Percentiles rank a stretch among this genome's conserved stretches.
phyloP scores from a whole-genome alignment of 768 basidiomycete genomes.

The Boletus sp. region DNA sequence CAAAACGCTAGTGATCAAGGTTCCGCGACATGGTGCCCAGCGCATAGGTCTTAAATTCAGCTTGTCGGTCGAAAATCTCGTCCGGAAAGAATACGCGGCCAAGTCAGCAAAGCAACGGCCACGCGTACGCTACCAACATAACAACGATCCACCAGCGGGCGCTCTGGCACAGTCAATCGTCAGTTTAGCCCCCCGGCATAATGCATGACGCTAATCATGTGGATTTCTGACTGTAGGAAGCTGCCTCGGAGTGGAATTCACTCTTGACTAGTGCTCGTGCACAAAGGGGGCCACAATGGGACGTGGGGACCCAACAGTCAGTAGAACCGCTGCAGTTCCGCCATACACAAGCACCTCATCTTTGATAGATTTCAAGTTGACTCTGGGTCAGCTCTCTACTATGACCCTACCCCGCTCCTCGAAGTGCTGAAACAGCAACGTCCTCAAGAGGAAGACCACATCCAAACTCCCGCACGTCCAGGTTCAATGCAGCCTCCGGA shows the following conservation, averaged over 20 bases:
- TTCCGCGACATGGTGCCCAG: slow-evolving; percentile 75
- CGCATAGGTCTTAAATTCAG: slow-evolving; percentile 62
- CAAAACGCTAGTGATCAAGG: slow-evolving; percentile 57
- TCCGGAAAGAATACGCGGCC: slow-evolving; percentile 45
- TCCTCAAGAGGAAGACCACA: slow-evolving; percentile 28
- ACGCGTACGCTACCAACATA: slow-evolving; percentile 49
- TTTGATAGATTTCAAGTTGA: slow-evolving; percentile 68
- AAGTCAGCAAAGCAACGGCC: slow-evolving; percentile 42
- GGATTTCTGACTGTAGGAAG: slow-evolving; percentile 43
- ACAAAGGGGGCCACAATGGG: slow-evolving; percentile 83
- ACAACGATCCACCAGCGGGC: slow-evolving; percentile 43
- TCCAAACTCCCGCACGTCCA: slow-evolving; percentile 17
- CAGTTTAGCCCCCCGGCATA: slow-evolving; percentile 26
- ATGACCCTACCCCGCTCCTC: slow-evolving; percentile 60
- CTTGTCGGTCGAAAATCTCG: slow-evolving; percentile 54
- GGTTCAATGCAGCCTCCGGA: slow-evolving; percentile 33
- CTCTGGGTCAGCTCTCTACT: slow-evolving; percentile 67
- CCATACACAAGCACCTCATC: neutral
- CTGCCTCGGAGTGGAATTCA: slow-evolving; percentile 86
- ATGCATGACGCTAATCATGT: neutral
- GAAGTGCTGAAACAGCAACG: slow-evolving; percentile 44
- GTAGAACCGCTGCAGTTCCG: slow-evolving; percentile 24
- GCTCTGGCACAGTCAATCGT: slow-evolving; percentile 63
- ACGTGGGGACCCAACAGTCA: slow-evolving; percentile 81
- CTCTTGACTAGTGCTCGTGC: slow-evolving; percentile 74